phyloP scores from a whole-genome alignment of 352 stramenopile species.

The Phytophthora niederhauseri region DNA sequence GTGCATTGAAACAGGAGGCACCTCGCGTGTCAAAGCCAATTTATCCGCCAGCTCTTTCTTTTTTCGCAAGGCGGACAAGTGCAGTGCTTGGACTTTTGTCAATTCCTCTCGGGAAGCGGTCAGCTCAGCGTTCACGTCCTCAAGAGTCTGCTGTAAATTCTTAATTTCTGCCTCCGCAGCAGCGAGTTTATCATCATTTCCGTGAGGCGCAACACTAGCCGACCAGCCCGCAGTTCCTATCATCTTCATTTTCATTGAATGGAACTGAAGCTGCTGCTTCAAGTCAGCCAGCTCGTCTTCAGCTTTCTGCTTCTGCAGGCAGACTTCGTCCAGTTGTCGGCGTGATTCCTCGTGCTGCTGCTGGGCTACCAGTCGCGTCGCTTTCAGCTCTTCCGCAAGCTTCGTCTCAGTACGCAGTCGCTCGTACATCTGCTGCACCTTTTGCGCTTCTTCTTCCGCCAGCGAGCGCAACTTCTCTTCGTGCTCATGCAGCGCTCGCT shows the following conservation, averaged over 20 bases:
- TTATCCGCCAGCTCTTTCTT: conserved; percentile 51
- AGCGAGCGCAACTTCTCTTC: conserved; percentile 55
- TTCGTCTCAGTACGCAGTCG: conserved; percentile 55
- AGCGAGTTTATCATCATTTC: conserved; percentile 15
- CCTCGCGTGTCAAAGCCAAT: conserved; percentile 33
- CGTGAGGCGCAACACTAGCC: not conserved
- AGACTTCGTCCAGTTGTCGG: conserved; percentile 44
- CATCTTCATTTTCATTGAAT: conserved; percentile 54
- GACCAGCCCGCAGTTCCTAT: conserved; percentile 16
- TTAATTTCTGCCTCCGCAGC: conserved; percentile 43
- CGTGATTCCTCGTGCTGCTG: conserved; percentile 36
- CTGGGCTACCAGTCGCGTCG: conserved; percentile 32
- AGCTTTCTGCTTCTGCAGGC: conserved; percentile 41
- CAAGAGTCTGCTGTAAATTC: conserved; percentile 47
- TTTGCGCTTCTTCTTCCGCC: conserved; percentile 48
- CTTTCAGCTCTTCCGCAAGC: conserved; percentile 51
- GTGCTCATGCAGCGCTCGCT: conserved; percentile 52
- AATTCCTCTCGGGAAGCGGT: conserved; percentile 48
- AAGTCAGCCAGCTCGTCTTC: conserved; percentile 44
- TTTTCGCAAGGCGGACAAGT: conserved; percentile 48
- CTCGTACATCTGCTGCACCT: conserved; percentile 62
- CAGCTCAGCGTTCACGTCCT: conserved; percentile 51
- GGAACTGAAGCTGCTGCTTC: conserved; percentile 65
- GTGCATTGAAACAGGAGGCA: conserved; percentile 1
- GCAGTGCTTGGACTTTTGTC: conserved; percentile 44